Percentiles rank a stretch among this genome's conserved stretches.
Evolutionary conservation across 768 basidiomycete species (phyloP).

Genomic region (Podaxis rugospora): DNA sequence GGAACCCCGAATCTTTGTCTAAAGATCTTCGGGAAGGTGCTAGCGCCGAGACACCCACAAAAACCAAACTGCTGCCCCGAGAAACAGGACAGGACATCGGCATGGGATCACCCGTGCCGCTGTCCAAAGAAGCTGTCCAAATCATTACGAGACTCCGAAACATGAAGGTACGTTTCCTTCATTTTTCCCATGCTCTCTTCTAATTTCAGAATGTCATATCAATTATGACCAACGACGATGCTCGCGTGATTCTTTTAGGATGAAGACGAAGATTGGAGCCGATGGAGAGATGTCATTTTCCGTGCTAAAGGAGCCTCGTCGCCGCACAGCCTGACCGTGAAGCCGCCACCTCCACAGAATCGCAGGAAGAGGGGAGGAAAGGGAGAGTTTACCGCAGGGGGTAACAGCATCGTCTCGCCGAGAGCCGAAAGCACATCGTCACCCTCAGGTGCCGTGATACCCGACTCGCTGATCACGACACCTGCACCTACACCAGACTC

Average conservation of each 20-base stretch:
- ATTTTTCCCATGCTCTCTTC: conserved; percentile 1
- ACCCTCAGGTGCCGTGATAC: background rate
- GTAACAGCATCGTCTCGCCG: conserved; percentile 14
- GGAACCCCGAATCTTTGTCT: conserved; percentile 45
- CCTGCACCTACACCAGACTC: background rate
- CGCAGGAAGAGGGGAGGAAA: conserved; percentile 56
- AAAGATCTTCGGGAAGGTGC: conserved; percentile 12
- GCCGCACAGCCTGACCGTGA: conserved; percentile 37
- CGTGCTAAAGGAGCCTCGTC: conserved; percentile 62
- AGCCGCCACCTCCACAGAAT: conserved; percentile 58
- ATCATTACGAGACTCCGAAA: conserved; percentile 79
- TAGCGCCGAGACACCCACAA: conserved; percentile 8
- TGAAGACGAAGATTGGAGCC: conserved; percentile 83
- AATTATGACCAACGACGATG: background rate
- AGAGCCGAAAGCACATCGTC: background rate
- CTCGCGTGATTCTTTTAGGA: conserved; percentile 41
- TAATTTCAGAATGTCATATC: background rate
- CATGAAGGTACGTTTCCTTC: conserved; percentile 56
- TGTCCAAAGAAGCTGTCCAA: conserved; percentile 71
- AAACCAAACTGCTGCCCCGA: conserved; percentile 58
- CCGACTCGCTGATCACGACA: background rate
- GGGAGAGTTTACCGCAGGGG: conserved; percentile 30
- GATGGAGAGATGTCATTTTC: conserved; percentile 85
- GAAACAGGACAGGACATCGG: conserved; percentile 88
- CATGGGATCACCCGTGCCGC: conserved; percentile 79